These are phyloP conservation scores for Claviceps africana DNA, from an alignment of 2,329 filamentous ascomycete genomes.

Conservation along the genomic window DNA sequence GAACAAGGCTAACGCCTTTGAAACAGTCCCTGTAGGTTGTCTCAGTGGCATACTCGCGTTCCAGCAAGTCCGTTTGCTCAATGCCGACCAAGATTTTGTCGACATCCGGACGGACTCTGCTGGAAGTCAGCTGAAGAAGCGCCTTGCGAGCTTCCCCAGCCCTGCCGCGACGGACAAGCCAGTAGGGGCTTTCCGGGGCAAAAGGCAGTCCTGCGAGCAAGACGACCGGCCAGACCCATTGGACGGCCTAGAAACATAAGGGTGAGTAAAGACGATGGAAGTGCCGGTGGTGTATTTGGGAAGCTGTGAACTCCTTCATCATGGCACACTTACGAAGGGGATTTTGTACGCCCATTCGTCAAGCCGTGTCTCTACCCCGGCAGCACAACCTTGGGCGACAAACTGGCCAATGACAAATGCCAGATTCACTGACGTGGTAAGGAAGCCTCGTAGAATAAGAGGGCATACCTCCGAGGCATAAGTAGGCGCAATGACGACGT, in stretches of 20 bases:
- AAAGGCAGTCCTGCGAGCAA: constrained; percentile 31
- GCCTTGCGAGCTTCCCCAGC: constrained; percentile 26
- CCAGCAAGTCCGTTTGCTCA: constrained; percentile 41
- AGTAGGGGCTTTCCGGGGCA: constrained; percentile 37
- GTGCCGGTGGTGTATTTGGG: neutral
- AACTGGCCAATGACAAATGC: constrained; percentile 51
- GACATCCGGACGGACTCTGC: constrained; percentile 10
- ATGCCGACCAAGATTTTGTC: constrained; percentile 38
- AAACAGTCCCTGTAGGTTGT: constrained; percentile 38
- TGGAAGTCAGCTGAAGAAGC: constrained; percentile 29
- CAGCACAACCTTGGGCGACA: constrained; percentile 34
- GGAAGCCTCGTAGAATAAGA: constrained; percentile 38
- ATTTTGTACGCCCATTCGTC: constrained; percentile 32
- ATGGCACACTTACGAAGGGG: constrained; percentile 11
- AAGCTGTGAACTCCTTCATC: neutral
- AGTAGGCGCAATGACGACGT: constrained; percentile 42
- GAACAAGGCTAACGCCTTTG: constrained; percentile 31
- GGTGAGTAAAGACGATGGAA: neutral
- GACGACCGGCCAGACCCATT: constrained; percentile 35
- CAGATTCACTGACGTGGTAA: constrained; percentile 47
- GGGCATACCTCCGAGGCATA: constrained; percentile 50
- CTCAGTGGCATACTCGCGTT: constrained; percentile 34
- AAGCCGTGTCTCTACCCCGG: constrained; percentile 24
- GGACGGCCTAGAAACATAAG: constrained; percentile 20
- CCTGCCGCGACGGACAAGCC: constrained; percentile 30